Evolutionary conservation across 257 asterid genomes (phyloP).

Genomic region (Asclepias syriaca): DNA sequence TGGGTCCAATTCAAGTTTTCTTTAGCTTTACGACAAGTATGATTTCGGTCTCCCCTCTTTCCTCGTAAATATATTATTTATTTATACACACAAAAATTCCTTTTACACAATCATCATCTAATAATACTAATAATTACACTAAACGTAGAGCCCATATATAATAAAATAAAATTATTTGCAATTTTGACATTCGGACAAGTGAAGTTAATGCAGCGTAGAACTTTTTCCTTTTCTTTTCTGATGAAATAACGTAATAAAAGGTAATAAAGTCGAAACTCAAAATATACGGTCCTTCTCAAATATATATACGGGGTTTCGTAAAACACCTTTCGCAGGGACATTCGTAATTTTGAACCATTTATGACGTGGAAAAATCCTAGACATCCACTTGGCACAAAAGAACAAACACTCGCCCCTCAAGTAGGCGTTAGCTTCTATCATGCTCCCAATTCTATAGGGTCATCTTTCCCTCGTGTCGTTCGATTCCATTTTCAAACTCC

Average conservation of each 20-base stretch:
- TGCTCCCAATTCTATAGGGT: slow-evolving; percentile 3
- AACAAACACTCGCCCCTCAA: neutral
- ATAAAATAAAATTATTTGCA: too few species aligned
- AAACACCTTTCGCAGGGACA: neutral
- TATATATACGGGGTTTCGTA: neutral
- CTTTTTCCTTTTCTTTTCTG: too few species aligned
- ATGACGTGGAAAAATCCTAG: neutral
- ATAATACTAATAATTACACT: too few species aligned
- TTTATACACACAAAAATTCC: neutral
- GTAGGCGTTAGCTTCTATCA: neutral
- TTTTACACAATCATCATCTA: neutral
- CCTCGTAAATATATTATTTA: neutral
- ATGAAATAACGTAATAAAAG: too few species aligned
- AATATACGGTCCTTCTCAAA: too few species aligned
- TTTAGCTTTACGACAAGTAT: slow-evolving; percentile 21
- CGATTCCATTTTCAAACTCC: slow-evolving; percentile 36
- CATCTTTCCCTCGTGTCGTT: slow-evolving; percentile 12
- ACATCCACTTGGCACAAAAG: neutral
- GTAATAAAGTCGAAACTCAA: too few species aligned
- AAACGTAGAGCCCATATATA: too few species aligned
- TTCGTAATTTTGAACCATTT: neutral
- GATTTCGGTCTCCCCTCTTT: slow-evolving; percentile 1
- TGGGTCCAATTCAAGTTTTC: slow-evolving; percentile 7
- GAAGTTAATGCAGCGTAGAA: too few species aligned
- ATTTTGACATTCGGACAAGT: too few species aligned